Percentiles rank a stretch among this genome's conserved stretches.
Evolutionary conservation across 208 protist species (phyloP).

Genomic region (Herpetomonas tarakana): DNA sequence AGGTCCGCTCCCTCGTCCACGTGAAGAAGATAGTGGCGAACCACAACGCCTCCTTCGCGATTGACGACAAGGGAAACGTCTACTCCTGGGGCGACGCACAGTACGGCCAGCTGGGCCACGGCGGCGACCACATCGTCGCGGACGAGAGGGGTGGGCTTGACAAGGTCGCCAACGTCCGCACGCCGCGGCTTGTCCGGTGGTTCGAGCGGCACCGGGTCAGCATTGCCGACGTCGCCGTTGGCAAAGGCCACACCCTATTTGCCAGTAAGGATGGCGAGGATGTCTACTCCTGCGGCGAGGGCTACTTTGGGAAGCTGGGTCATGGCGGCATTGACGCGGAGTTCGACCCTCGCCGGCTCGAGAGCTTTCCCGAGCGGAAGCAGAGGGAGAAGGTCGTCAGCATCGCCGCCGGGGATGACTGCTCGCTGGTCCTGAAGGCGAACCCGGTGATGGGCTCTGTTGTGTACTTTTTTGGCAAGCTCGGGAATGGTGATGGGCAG

Average conservation of each 20-base stretch:
- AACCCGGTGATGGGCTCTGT: constrained; percentile 53
- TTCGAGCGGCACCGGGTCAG: constrained; percentile 67
- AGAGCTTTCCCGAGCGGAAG: constrained; percentile 49
- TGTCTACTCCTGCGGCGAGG: constrained; percentile 75
- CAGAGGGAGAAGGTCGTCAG: constrained; percentile 40
- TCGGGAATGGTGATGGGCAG: constrained; percentile 57
- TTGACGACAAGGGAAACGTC: constrained; percentile 48
- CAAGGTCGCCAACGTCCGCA: constrained; percentile 38
- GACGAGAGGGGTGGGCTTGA: constrained; percentile 9
- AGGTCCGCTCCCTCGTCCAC: constrained; percentile 44
- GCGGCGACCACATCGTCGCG: constrained; percentile 54
- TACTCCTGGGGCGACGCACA: constrained; percentile 78
- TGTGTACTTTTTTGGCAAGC: constrained; percentile 78
- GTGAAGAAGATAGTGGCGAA: constrained; percentile 52
- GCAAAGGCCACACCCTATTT: constrained; percentile 56
- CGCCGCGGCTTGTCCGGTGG: constrained; percentile 54
- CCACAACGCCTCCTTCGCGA: constrained; percentile 64
- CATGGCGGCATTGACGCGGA: constrained; percentile 28
- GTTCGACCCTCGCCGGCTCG: constrained; percentile 50
- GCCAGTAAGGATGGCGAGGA: constrained; percentile 37
- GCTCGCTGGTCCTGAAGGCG: constrained; percentile 69
- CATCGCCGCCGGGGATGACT: constrained; percentile 75
- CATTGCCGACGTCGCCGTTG: constrained; percentile 63
- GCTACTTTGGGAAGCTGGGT: constrained; percentile 76
- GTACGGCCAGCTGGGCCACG: constrained; percentile 71